These are phyloP conservation scores for Lotus japonicus DNA, from an alignment of 306 rosid species.

Conservation along the genomic window DNA sequence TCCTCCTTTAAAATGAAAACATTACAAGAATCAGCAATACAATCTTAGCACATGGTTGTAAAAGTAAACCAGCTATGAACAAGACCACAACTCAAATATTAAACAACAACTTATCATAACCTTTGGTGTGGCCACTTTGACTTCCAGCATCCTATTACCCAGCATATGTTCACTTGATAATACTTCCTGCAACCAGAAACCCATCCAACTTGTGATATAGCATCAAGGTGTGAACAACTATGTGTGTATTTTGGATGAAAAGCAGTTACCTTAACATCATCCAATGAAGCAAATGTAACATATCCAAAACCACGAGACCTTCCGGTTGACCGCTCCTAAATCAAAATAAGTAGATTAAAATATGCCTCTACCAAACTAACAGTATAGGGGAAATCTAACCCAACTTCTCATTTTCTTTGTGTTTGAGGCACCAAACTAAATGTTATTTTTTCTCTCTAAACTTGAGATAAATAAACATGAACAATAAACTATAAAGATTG, in stretches of 20 bases:
- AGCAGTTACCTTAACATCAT: slow-evolving; percentile 78
- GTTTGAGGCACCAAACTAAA: neutral
- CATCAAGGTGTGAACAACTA: neutral
- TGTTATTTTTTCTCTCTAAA: neutral
- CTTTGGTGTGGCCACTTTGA: slow-evolving; percentile 98
- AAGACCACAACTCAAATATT: neutral
- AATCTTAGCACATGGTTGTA: neutral
- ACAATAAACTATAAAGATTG: neutral
- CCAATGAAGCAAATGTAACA: slow-evolving; percentile 78
- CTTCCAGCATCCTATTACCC: slow-evolving; percentile 88
- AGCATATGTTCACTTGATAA: slow-evolving; percentile 78
- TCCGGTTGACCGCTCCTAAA: slow-evolving; percentile 86
- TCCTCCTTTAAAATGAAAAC: slow-evolving; percentile 63
- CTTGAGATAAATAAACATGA: neutral
- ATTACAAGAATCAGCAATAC: slow-evolving; percentile 15
- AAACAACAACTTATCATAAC: slow-evolving; percentile 21
- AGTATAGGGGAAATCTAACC: neutral
- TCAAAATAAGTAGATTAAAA: neutral
- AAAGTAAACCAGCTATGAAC: neutral
- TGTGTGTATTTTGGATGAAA: neutral
- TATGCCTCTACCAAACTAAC: neutral
- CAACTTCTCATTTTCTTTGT: neutral
- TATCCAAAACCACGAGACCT: slow-evolving; percentile 98
- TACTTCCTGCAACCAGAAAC: slow-evolving; percentile 51
- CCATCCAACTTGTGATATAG: neutral